Base-by-base conservation (phyloP, 2,329 filamentous ascomycete genomes). In the Blastomyces gilchristii region DNA sequence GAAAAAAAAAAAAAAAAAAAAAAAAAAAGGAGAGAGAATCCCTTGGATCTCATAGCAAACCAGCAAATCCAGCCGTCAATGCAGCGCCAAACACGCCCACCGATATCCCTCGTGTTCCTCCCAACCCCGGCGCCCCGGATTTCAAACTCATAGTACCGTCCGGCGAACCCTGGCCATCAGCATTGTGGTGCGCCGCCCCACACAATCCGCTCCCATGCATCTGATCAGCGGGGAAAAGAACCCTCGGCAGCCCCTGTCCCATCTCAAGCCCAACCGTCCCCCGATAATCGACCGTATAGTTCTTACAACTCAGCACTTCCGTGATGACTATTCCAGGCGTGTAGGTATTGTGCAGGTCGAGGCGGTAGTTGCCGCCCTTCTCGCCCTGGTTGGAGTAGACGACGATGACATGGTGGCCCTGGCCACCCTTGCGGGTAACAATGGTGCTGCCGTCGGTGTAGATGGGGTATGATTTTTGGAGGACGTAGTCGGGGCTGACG, bases 271-370 rank as follows among this genome's bases (percentile, higher is more conserved):
- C 61, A 14, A 72, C 58, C 2, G 60, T 63, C 2, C 70, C 70
- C 34, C 62, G 64, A 14, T 50, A 25, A 47, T 65, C 66, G 25
- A 66, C 68, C 1, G 67, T 69, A 45, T 66, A 62, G 57, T 65
- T 67, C 12, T 65, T 64, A 67, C 77, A 79, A 6, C 66, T 69
- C 28, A 77, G 63, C 7, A 79, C 66, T 62, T 79, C 77, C 11
- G 74, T 74, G n/a, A 78, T 60, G 25, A 68, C 62, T 6, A 65
- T 69, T 1, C 73, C 72, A 7, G 63, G 64, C 2, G 69, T 63
- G 60, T 62, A 67, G n/a, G 82, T 82, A 56, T 50, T 62, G 63
- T 76, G 74, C 68, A 82, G 74, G 22, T 73, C 79, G n/a, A 83
- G 71, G 22, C 71, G 76, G 65, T 80, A 82, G 11, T 65, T 65